These are phyloP conservation scores for Thelephora aurantiotincta DNA, from an alignment of 768 basidiomycete genomes.

Conservation along the genomic window DNA sequence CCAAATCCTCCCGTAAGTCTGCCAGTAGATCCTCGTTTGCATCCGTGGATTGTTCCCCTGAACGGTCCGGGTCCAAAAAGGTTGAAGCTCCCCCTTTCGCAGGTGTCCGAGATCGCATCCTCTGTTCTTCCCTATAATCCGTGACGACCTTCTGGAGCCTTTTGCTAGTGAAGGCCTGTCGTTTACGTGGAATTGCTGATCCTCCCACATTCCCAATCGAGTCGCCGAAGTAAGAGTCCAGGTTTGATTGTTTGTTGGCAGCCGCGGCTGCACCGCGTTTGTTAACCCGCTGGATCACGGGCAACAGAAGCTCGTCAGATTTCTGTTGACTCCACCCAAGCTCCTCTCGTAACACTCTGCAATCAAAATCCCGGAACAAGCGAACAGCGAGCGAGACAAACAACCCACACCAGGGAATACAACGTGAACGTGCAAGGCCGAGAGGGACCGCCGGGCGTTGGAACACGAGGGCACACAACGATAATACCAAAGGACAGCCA, in stretches of 20 bases:
- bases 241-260: constrained; percentile 61
- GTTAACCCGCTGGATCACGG: constrained; percentile 82
- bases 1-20: too few species aligned
- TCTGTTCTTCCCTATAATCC: constrained; percentile 49
- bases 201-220: constrained; percentile 28
- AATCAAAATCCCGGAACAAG: background rate
- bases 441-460: too few species aligned
- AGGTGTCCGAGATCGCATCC: constrained; percentile 9
- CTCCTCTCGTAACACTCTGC: constrained; percentile 61
- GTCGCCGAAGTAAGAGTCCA: constrained; percentile 59
- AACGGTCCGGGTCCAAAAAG: too few species aligned
- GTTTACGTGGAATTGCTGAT: constrained; percentile 60
- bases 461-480: too few species aligned
- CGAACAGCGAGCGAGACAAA: background rate
- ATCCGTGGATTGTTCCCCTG: too few species aligned
- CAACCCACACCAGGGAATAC: background rate
- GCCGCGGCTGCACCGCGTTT: constrained; percentile 51
- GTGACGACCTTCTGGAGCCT: constrained; percentile 78
- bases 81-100: too few species aligned
- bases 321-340: constrained; percentile 72
- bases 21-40: too few species aligned
- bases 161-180: constrained; percentile 76
- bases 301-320: constrained; percentile 82
- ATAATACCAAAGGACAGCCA: background rate
- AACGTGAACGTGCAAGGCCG: constrained; percentile 4